These are phyloP conservation scores for Ilyonectria robusta DNA, from an alignment of 2,329 filamentous ascomycete species.

Conservation along the genomic window DNA sequence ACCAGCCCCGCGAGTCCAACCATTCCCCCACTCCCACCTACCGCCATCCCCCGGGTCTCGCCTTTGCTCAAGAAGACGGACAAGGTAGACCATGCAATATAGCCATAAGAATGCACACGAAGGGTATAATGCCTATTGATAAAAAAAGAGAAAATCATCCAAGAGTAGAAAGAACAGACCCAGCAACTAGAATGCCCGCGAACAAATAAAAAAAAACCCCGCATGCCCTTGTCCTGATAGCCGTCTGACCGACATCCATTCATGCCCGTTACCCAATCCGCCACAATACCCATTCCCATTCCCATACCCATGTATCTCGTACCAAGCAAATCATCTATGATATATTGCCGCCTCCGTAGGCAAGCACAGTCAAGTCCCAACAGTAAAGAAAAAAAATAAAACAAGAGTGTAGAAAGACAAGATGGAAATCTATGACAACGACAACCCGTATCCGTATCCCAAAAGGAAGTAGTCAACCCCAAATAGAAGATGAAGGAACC, in stretches of 20 bases:
- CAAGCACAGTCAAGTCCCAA: constrained; percentile 21
- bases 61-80: not conserved
- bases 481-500: constrained; percentile 13
- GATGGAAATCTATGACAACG: constrained; percentile 35
- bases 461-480: constrained; percentile 17
- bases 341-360: constrained; percentile 27
- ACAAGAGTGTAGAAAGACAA: constrained; percentile 15
- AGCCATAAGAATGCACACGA: constrained; percentile 45
- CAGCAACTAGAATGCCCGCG: constrained; percentile 30
- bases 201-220: constrained; percentile 28
- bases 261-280: constrained; percentile 11
- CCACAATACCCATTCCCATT: constrained; percentile 2
- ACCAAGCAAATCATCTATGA: constrained; percentile 40
- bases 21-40: constrained; percentile 7
- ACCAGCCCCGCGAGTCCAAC: not conserved
- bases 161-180: constrained; percentile 33
- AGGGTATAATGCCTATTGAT: constrained; percentile 52
- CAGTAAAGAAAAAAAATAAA: constrained; percentile 17
- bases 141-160: constrained; percentile 32
- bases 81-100: constrained; percentile 11
- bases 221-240: constrained; percentile 20
- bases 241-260: constrained; percentile 30
- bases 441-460: constrained; percentile 14
- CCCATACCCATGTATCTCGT: constrained; percentile 39
- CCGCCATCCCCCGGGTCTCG: not conserved